These are phyloP conservation scores for Fusarium veterinarium DNA, from an alignment of 2,329 filamentous ascomycete species.

Conservation along the genomic window DNA sequence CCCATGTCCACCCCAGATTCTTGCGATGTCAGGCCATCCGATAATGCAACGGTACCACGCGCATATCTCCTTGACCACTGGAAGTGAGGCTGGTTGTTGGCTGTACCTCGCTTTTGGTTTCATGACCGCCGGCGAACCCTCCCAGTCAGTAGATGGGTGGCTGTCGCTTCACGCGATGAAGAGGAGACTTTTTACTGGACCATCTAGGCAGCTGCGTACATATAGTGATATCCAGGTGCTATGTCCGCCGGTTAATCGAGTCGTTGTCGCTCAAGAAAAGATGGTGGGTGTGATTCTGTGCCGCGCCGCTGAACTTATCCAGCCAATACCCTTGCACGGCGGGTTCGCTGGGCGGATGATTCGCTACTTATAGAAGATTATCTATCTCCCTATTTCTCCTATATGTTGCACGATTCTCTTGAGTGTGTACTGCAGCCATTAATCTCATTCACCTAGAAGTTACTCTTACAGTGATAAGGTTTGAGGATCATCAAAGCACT, in stretches of 20 bases:
- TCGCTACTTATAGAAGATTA: neutral
- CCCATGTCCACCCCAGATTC: neutral
- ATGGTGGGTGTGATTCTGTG: neutral
- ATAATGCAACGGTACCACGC: neutral
- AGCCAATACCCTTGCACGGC: neutral
- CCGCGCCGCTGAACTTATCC: neutral
- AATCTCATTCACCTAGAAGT: accelerated
- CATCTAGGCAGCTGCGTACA: neutral
- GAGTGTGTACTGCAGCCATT: neutral
- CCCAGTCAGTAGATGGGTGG: neutral
- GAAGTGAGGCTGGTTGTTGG: neutral
- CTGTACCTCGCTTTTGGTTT: neutral
- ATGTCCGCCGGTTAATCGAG: neutral
- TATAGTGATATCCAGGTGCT: no score
- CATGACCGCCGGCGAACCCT: accelerated
- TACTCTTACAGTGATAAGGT: neutral
- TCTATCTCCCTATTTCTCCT: neutral
- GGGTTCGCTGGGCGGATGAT: neutral
- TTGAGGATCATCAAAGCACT: neutral
- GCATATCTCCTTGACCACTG: neutral
- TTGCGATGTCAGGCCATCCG: neutral
- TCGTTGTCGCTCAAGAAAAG: no score
- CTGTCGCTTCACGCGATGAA: neutral
- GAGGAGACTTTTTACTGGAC: neutral
- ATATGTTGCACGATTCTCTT: neutral